Conservation (phyloP, 495 filamentous ascomycete genomes). For the Xanthoparmelia taractica region DNA sequence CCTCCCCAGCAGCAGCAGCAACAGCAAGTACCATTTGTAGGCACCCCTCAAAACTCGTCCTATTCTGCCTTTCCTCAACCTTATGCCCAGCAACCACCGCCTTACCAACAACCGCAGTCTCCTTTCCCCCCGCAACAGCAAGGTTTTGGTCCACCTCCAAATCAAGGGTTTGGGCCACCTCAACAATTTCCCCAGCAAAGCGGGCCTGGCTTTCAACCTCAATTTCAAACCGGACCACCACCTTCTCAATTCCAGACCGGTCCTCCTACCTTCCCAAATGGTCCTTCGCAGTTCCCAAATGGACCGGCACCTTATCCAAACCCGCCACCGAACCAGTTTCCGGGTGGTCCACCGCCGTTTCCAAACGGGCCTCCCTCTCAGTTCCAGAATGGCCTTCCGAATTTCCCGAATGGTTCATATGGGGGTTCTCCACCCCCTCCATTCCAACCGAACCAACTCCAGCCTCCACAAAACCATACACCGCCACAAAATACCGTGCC, state of each 20-base stretch:
- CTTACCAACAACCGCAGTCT: conserved; percentile 27
- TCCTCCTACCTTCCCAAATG: conserved; percentile 29
- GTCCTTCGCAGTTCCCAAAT: conserved; percentile 34
- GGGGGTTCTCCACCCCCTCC: conserved; percentile 30
- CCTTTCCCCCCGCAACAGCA: conserved; percentile 21
- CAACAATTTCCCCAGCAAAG: conserved; percentile 31
- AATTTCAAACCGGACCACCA: conserved; percentile 34
- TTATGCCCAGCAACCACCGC: conserved; percentile 28
- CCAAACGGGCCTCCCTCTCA: conserved; percentile 27
- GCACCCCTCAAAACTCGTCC: conserved; percentile 21
- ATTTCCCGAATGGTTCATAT: conserved; percentile 38
- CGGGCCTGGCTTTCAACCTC: conserved; percentile 34
- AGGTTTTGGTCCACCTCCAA: conserved; percentile 24
- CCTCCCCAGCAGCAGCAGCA: conserved; percentile 23
- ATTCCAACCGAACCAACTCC: conserved; percentile 33
- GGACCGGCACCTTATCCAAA: conserved; percentile 31
- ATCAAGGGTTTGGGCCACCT: conserved; percentile 23
- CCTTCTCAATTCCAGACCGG: conserved; percentile 33
- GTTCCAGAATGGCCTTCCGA: conserved; percentile 36
- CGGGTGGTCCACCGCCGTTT: conserved; percentile 30
- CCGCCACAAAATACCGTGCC: conserved; percentile 38
- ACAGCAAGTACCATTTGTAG: conserved; percentile 26
- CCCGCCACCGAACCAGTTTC: conserved; percentile 24
- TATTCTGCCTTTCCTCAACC: conserved; percentile 26
- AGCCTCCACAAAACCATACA: conserved; percentile 36